Evolutionary conservation across 306 rosid species (phyloP), one percentile per base, ranked within the genome.

Genomic region (Ammopiptanthus mongolicus): DNA sequence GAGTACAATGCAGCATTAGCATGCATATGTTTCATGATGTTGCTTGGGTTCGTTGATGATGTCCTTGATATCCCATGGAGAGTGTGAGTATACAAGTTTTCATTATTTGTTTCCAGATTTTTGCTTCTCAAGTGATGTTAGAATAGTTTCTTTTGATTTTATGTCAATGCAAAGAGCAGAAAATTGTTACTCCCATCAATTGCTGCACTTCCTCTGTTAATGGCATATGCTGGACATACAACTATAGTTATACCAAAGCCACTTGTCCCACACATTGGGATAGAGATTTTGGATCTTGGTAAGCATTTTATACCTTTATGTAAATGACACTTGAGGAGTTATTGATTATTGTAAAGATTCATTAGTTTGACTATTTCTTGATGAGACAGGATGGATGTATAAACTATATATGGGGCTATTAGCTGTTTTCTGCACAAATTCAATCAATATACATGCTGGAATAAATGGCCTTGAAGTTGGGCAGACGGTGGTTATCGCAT

Each of bases 141-240:
- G 39, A 71, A 70, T 44, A 33, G 29, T 50, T 68, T 74, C 14
- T 58, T 64, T 34, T 62, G 18, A 66, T 44, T 81, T 80, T 46
- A 34, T 83, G 82, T 76, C 55, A 11, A 71, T 81, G 71, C 69
- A 78, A 82, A 80, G 89, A 86, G 81, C 99, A 95, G 97, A 87
- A 95, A 95, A 83, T 37, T 95, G 65, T 36, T 92, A 14, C 86
- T 95, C 46, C 99, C 99, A 41, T 92, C 99, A 44, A 77, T 95
- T 88, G 97, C 97, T 29, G 90, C 97, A 70, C 95, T 95, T 77
- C 95, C 97, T 69, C 85, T 95, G 92, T 80, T 95, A 81, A 95
- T 95, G 97, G 99, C 99, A 44, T 95, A 95, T 84, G 97, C 97
- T 80, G 99, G 99, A 81, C 99, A 95, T 82, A 95, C 99, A 48